A percentile compares a stretch with the other conserved stretches of the same genome.
Conservation (phyloP, 2,329 filamentous ascomycete genomes). For the Dactylellina sp. region DNA sequence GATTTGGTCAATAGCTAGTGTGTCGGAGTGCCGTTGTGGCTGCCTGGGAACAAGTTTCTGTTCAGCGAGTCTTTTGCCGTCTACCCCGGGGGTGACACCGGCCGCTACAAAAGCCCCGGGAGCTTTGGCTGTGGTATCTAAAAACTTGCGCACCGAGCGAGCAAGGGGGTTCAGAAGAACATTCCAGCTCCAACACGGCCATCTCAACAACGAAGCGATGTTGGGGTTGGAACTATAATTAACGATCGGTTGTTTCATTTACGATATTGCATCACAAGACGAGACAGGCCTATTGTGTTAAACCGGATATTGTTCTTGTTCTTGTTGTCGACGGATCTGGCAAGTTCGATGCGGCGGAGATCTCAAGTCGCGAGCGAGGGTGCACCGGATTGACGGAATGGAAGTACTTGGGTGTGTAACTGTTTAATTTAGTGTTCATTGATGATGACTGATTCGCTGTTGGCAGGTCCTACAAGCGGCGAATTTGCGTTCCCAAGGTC, state of each 20-base stretch:
- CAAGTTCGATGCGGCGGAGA: slow-evolving; percentile 32
- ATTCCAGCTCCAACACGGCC: slow-evolving; percentile 32
- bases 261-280: slow-evolving; percentile 12
- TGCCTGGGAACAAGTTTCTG: slow-evolving; percentile 14
- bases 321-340: slow-evolving; percentile 43
- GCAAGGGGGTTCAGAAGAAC: slow-evolving; percentile 16
- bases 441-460: neutral
- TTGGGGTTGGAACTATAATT: slow-evolving; percentile 28
- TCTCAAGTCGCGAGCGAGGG: neutral
- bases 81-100: neutral
- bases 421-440: no score
- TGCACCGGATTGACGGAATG: slow-evolving; percentile 20
- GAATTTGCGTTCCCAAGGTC: neutral
- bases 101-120: neutral
- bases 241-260: slow-evolving; percentile 18
- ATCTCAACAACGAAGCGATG: neutral
- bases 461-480: neutral
- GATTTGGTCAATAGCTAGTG: slow-evolving; percentile 15
- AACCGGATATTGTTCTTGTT: neutral
- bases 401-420: slow-evolving; percentile 35
- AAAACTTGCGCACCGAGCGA: no score
- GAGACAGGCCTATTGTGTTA: slow-evolving; percentile 15
- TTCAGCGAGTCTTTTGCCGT: slow-evolving; percentile 7
- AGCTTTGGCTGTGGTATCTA: neutral
- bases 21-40: slow-evolving; percentile 26